Percentiles rank a stretch among this genome's conserved stretches.
Conservation (phyloP, 2,329 filamentous ascomycete genomes). For the Lasiodiplodia hormozganensis region DNA sequence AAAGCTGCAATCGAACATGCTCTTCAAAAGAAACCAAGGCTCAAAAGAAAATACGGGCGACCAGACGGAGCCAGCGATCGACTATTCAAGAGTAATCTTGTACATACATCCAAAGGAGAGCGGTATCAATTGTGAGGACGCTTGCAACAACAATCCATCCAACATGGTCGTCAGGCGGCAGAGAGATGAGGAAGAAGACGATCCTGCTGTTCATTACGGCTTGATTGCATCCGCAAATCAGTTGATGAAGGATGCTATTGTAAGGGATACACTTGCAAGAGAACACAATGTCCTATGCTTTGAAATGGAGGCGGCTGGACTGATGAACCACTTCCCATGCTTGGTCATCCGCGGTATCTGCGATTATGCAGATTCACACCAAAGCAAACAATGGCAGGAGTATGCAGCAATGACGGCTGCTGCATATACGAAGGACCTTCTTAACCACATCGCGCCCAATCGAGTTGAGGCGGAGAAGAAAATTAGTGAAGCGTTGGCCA, state of each 20-base stretch:
- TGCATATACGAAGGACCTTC: slow-evolving; percentile 35
- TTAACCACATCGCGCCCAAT: too few relatives aligned
- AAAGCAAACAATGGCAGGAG: slow-evolving; percentile 40
- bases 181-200: not conserved
- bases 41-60: too few relatives aligned
- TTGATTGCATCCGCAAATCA: slow-evolving; percentile 36
- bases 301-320: slow-evolving; percentile 31
- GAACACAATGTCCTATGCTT: slow-evolving; percentile 16
- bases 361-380: slow-evolving; percentile 35
- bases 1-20: too few relatives aligned
- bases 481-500: too few relatives aligned
- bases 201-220: slow-evolving; percentile 34
- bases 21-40: too few relatives aligned
- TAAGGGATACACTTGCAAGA: slow-evolving; percentile 8
- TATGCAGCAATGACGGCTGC: slow-evolving; percentile 40
- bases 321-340: slow-evolving; percentile 30
- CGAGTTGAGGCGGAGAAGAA: too few relatives aligned
- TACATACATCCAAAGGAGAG: too few relatives aligned
- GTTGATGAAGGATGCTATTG: slow-evolving; percentile 34
- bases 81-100: too few relatives aligned
- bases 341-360: slow-evolving; percentile 28
- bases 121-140: too few relatives aligned
- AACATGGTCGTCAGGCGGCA: too few relatives aligned
- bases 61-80: too few relatives aligned
- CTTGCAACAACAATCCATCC: too few relatives aligned